Evolutionary conservation across 1,284 basidiomycete genomes (phyloP).

Genomic region (Moesziomyces sp.): DNA sequence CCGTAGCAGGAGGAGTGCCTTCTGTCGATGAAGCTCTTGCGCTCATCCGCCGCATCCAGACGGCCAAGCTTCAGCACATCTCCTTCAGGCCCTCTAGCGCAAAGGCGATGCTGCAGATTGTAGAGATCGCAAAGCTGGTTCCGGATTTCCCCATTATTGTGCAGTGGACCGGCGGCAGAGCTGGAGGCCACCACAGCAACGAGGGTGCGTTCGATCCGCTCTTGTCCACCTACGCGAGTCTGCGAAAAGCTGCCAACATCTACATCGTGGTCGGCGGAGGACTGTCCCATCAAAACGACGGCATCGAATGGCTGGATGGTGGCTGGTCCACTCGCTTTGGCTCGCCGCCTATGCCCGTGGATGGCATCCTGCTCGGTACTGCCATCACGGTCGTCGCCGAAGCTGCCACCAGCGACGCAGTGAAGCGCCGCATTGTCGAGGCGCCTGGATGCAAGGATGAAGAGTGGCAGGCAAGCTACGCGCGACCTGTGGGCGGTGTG

Average conservation of each 20-base stretch:
- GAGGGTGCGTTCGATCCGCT: constrained; percentile 99
- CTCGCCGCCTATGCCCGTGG: constrained; percentile 97
- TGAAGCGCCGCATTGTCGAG: constrained; percentile 95
- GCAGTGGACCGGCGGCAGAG: constrained; percentile 98
- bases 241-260: constrained; percentile 89
- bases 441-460: constrained; percentile 90
- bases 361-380: constrained; percentile 90
- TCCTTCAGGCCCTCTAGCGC: constrained; percentile 97
- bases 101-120: constrained; percentile 94
- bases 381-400: constrained; percentile 99
- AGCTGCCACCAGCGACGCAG: constrained; percentile 89
- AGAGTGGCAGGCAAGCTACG: constrained; percentile 94
- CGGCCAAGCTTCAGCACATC: constrained; percentile 88
- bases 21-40: constrained; percentile 91
- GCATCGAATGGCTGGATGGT: constrained; percentile 96
- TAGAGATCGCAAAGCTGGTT: constrained; percentile 93
- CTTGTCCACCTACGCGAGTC: constrained; percentile 85
- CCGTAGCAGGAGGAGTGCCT: constrained; percentile 94
- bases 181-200: constrained; percentile 96
- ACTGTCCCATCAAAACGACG: constrained; percentile 92
- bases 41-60: constrained; percentile 83
- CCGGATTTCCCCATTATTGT: constrained; percentile 97
- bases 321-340: constrained; percentile 90
- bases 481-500: constrained; percentile 86
- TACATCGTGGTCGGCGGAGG: constrained; percentile 92